Evolutionary conservation across 768 basidiomycete species (phyloP).

Genomic region (Agaricus blazei): DNA sequence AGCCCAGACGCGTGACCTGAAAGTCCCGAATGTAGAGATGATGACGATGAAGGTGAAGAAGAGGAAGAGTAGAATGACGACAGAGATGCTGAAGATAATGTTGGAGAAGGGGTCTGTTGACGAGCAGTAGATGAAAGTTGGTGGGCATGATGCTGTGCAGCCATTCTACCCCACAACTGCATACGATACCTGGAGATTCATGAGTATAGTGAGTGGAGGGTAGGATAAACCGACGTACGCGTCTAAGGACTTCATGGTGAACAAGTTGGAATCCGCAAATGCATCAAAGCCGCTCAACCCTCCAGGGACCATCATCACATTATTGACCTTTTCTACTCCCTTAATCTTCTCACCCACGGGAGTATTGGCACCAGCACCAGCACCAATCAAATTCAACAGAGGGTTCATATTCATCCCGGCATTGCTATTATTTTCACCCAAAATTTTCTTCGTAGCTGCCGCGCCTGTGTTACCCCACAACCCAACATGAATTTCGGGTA

Average conservation of each 20-base stretch:
- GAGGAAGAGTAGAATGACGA: no score
- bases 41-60: no score
- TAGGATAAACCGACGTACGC: slow-evolving; percentile 40
- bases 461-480: slow-evolving; percentile 9
- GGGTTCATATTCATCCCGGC: slow-evolving; percentile 67
- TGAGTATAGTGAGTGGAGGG: slow-evolving; percentile 9
- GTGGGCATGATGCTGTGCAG: slow-evolving; percentile 53
- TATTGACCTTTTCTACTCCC: slow-evolving; percentile 7
- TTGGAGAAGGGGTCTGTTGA: no score
- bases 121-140: slow-evolving; percentile 19
- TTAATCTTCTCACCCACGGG: slow-evolving; percentile 9
- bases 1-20: slow-evolving; percentile 10
- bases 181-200: slow-evolving; percentile 56
- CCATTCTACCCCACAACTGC: slow-evolving; percentile 92
- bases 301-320: not conserved
- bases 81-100: no score
- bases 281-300: slow-evolving; percentile 55
- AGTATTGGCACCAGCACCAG: slow-evolving; percentile 11
- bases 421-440: slow-evolving; percentile 8
- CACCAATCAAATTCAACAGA: slow-evolving; percentile 40
- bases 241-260: slow-evolving; percentile 85
- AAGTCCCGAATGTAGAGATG: slow-evolving; percentile 1
- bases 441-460: not conserved
- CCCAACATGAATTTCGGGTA: slow-evolving; percentile 53
- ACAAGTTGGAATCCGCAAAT: slow-evolving; percentile 76